Evolutionary conservation across 345 rosid genomes (phyloP).

Genomic region (Alliaria petiolata): DNA sequence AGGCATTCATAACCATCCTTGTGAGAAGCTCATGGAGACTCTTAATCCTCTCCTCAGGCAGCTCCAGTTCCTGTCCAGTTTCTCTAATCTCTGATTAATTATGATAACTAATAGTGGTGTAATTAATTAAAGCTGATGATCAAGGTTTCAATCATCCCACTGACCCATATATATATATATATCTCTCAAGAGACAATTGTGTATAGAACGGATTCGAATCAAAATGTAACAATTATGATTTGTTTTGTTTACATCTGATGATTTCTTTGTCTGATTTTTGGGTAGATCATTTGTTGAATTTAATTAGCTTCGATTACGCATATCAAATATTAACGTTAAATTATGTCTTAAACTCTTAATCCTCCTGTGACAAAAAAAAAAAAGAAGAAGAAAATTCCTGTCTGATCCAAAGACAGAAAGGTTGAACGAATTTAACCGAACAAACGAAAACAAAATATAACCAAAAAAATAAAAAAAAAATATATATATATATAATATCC

Average conservation of each 20-base stretch:
- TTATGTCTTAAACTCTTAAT: neutral
- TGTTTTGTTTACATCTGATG: neutral
- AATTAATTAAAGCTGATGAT: constrained; percentile 12
- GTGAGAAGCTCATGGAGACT: constrained; percentile 88
- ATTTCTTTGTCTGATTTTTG: neutral
- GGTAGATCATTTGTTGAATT: neutral
- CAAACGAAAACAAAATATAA: too few relatives aligned
- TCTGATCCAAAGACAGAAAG: too few relatives aligned
- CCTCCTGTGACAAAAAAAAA: neutral
- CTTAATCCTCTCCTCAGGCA: constrained; percentile 82
- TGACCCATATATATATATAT: too few relatives aligned
- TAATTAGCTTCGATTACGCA: neutral
- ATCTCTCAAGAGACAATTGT: constrained; percentile 1
- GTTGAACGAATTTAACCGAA: too few relatives aligned
- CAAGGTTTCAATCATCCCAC: neutral
- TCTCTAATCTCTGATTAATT: constrained; percentile 17
- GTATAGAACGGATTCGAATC: constrained; percentile 14
- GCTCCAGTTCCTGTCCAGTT: constrained; percentile 65
- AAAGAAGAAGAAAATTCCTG: too few relatives aligned
- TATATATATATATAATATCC: too few relatives aligned
- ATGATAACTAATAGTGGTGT: neutral
- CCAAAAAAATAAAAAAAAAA: too few relatives aligned
- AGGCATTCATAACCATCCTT: constrained; percentile 81
- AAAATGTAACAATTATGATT: constrained; percentile 1
- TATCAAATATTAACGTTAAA: neutral